Evolutionary conservation across 2,329 filamentous ascomycete genomes (phyloP), one percentile per base, ranked within the genome.

Genomic region (Trichoderma cornu-damae): DNA sequence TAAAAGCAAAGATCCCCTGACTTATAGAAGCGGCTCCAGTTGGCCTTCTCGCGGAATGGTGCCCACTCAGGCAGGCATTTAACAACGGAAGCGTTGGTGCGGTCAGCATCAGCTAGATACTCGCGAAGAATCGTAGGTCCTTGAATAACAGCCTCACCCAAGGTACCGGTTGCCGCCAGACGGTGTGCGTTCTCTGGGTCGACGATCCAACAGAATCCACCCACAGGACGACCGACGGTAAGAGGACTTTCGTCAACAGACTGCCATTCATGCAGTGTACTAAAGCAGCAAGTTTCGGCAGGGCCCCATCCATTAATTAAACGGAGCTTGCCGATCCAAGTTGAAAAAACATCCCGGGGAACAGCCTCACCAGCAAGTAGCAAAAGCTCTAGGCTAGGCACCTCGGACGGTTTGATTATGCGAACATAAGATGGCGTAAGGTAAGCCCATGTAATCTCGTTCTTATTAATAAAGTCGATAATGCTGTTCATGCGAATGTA

Each of bases 281-380:
- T 51, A 34, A 48, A 58, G n/a, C 47, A 46, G 8, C 56, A 60
- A 18, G 56, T 59, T 42, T 62, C 62, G 0, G 63, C 60, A 3
- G 63, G 63, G 0, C 63, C 63, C 35, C 62, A 64, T 8, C 48
- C 59, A 14, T 65, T 64, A 12, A 64, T 42, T 8, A 65, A 22
- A 6, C 51, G 47, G 16, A 57, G 51, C 46, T 42, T 16, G 7
- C 48, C 56, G n/a, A 49, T 42, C 61, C 61, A 64, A 9, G n/a
- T 28, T n/a, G 53, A 26, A 2, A 63, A 38, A 3, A 63, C 22
- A 6, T 59, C 55, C 6, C 22, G 32, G 2, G 58, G 46, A 3
- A 61, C 35, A 3, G 58, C 40, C 22, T 64, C 62, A 5, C 62
- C 62, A 7, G 44, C 60, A 6, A 63, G 37, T 11, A 59, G 35